Base-by-base conservation (phyloP, 176 grass and related monocot genomes). In the Cenchrus purpureus region DNA sequence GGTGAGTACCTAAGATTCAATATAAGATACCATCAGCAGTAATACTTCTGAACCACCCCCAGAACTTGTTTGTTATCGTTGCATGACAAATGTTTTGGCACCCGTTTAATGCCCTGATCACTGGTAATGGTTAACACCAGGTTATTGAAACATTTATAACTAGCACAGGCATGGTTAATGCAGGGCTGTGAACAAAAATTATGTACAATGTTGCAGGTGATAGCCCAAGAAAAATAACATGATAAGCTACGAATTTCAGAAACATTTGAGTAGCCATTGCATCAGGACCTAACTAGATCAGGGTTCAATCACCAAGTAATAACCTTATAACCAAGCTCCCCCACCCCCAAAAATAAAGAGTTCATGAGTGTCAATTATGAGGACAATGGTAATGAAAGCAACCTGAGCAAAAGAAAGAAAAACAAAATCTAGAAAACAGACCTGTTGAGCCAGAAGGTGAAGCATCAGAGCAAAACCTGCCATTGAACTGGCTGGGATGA, bases 381-480 rank as follows among this genome's bases (percentile, higher is more conserved):
- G 71, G 45, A 43, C 54, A 44, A 22, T 54, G 32, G 45, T 64
- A 22, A 58, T 15, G 40, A 59, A 50, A 79, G 62, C 59, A 54
- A 10, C 10, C 8, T 77, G 16, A 29, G 25, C 29, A 79, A 14
- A 84, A 55, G 45, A 66, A 66, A 77, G 6, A 17, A 81, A 85
- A 68, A 34, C 6, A 32, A 22, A 16, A 60, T 61, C 34, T 67
- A 83, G 67, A 71, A 68, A 65, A 87, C 88, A 6, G 87, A 98
- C 97, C 97, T 98, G 91, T 83, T 78, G 90, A 86, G 78, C 97
- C 93, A 84, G 88, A 92, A 79, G 91, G 91, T 73, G 97, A 98
- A 89, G 93, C 91, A 87, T 98, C 97, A 7, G 89, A 90, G 87
- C 93, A 98, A 84, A 89, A 95, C 53, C 97, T 85, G 19, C 91